Evolutionary conservation across 768 basidiomycete genomes (phyloP).

Genomic region (Rhizopogon salebrosus): DNA sequence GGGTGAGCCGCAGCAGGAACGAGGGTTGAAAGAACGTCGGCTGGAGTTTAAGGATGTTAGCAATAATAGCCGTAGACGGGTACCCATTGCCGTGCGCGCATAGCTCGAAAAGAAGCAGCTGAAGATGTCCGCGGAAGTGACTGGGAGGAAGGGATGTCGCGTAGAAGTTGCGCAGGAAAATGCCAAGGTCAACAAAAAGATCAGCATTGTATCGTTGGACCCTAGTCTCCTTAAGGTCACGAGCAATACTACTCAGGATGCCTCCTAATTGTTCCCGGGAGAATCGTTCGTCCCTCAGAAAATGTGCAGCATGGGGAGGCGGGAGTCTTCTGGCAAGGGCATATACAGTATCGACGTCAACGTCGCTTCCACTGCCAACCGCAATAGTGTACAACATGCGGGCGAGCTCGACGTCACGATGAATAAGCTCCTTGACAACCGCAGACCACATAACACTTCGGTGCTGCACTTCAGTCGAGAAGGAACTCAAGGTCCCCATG

Average conservation of each 20-base stretch:
- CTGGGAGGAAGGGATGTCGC: constrained; percentile 25
- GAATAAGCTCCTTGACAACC: constrained; percentile 14
- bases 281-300: constrained; percentile 30
- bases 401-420: constrained; percentile 27
- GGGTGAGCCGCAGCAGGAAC: constrained; percentile 33
- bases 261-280: constrained; percentile 28
- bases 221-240: constrained; percentile 30
- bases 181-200: constrained; percentile 28
- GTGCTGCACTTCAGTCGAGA: constrained; percentile 19
- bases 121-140: constrained; percentile 39
- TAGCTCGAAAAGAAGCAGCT: constrained; percentile 36
- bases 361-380: constrained; percentile 12
- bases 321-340: constrained; percentile 26
- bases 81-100: constrained; percentile 34
- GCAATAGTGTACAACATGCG: constrained; percentile 31
- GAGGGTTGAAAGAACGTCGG: constrained; percentile 35
- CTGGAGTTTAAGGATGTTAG: constrained; percentile 29
- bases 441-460: constrained; percentile 23
- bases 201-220: constrained; percentile 22
- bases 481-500: constrained; percentile 21
- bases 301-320: constrained; percentile 21
- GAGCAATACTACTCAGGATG: constrained; percentile 35
- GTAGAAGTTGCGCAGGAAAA: constrained; percentile 35
- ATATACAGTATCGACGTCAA: constrained; percentile 20
- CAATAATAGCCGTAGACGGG: constrained; percentile 34